Percentiles rank a stretch among this genome's conserved stretches.
These are phyloP conservation scores for Sugiyamaella qingdaonensis DNA, from an alignment of 805 yeast genomes.

Conservation along the genomic window DNA sequence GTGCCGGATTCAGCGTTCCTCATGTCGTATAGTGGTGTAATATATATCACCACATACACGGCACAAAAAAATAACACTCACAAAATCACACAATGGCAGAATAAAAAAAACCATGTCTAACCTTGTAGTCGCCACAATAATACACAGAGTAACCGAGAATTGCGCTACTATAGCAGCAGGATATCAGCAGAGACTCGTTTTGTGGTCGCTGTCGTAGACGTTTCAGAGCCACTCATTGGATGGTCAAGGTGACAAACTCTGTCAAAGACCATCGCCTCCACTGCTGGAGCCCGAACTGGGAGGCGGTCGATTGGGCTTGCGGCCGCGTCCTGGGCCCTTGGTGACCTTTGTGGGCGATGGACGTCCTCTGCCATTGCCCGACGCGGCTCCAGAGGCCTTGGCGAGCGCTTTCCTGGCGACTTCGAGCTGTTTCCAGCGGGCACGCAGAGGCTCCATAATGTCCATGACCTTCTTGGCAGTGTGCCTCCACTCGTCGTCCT, in stretches of 20 bases:
- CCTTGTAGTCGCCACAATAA: no score
- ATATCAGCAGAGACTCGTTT: no score
- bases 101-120: not conserved
- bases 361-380: not conserved
- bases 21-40: not conserved
- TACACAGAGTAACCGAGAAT: no score
- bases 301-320: conserved; percentile 2
- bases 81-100: not conserved
- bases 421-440: conserved; percentile 19
- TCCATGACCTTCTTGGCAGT: conserved; percentile 17
- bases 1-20: not conserved
- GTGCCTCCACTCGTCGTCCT: conserved; percentile 19
- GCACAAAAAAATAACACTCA: not conserved
- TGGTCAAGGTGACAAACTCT: not conserved
- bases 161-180: no score
- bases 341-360: not conserved
- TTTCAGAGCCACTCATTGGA: not conserved
- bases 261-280: conserved; percentile 2
- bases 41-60: not conserved
- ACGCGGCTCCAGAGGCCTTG: conserved; percentile 3
- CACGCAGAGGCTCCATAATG: conserved; percentile 11
- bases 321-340: conserved; percentile 1
- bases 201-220: no score
- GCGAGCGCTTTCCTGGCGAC: conserved; percentile 9
- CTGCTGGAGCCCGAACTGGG: conserved; percentile 7